These are phyloP conservation scores for Coemansia sp. DNA, from an alignment of 192 early-diverging fungal genomes.

Conservation along the genomic window DNA sequence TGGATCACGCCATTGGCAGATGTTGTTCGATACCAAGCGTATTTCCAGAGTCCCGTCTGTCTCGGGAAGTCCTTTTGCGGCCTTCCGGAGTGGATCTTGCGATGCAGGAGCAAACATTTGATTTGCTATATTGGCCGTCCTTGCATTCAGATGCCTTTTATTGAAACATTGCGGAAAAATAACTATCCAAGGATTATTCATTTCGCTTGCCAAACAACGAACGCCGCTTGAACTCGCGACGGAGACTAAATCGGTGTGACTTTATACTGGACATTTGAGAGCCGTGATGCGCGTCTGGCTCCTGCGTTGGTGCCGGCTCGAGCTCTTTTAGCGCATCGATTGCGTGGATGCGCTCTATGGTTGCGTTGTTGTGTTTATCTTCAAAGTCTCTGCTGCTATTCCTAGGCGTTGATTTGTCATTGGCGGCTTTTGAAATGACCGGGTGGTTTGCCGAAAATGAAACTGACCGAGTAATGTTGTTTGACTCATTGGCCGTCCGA, in stretches of 20 bases:
- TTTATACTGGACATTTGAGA: neutral
- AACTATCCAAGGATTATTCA: neutral
- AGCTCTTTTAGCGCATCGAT: conserved; percentile 1
- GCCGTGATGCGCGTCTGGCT: neutral
- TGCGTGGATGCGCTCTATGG: conserved; percentile 2
- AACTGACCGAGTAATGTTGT: neutral
- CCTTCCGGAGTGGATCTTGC: neutral
- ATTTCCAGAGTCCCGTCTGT: neutral
- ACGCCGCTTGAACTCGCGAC: conserved; percentile 28
- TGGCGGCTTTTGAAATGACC: neutral
- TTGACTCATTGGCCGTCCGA: neutral
- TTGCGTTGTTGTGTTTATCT: neutral
- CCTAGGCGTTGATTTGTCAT: neutral
- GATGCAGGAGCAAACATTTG: neutral
- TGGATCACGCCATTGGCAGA: neutral
- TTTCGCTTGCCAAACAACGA: conserved; percentile 38
- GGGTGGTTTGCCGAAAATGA: neutral
- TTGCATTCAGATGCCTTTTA: neutral
- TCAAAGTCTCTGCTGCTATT: neutral
- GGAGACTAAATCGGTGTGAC: conserved; percentile 27
- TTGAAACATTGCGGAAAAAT: neutral
- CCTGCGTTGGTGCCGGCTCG: neutral
- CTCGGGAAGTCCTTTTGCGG: neutral
- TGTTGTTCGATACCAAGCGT: neutral
- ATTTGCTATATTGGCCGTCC: neutral